Evolutionary conservation across 1,284 basidiomycete species (phyloP), one percentile per base, ranked within the genome.

Genomic region (Malassezia arunalokei): DNA sequence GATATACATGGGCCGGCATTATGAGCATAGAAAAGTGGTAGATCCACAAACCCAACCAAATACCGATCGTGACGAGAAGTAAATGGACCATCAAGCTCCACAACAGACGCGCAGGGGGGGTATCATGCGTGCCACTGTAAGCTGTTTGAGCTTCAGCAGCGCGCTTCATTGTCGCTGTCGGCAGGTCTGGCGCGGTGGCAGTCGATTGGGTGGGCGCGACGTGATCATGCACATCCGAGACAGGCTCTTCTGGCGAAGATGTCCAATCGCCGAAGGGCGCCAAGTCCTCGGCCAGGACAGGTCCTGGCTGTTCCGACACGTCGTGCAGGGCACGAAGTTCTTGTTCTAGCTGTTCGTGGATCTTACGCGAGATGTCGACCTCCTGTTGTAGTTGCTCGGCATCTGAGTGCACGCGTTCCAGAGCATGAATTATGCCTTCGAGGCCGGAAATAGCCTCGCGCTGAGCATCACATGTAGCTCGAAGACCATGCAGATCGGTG

Each of bases 21-120:
- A 28, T 11, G n/a, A 9, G 35, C 29, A 49, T 17, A 9, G 20
- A 12, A 29, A 48, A 7, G 28, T 42, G 40, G 29, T 46, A 50
- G 3, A 49, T 6, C 53, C 53, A 55, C 6, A 55, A 17, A 11
- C 53, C 53, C 1, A 43, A 27, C 53, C 53, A 55, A 1, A 55
- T 47, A 27, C 53, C 53, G 5, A 45, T 12, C 12, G 29, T 15
- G 5, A 51, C n/a, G 3, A 50, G 38, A 15, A 40, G 39, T 8
- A 38, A 11, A 20, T 47, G 44, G 5, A 29, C 35, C 5, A 37
- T 9, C 20, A 24, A 24, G 20, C 20, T 24, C 20, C 20, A 24
- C 20, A 24, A 24, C 20, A 24, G 20, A 24, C 20, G 20, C 4
- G 20, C 20, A 24, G 20, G 20, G 20, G 20, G 20, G 20, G 20